A percentile compares a stretch with the other conserved stretches of the same genome.
phyloP scores from a whole-genome alignment of 805 yeast species.

The Myxozyma geophila region DNA sequence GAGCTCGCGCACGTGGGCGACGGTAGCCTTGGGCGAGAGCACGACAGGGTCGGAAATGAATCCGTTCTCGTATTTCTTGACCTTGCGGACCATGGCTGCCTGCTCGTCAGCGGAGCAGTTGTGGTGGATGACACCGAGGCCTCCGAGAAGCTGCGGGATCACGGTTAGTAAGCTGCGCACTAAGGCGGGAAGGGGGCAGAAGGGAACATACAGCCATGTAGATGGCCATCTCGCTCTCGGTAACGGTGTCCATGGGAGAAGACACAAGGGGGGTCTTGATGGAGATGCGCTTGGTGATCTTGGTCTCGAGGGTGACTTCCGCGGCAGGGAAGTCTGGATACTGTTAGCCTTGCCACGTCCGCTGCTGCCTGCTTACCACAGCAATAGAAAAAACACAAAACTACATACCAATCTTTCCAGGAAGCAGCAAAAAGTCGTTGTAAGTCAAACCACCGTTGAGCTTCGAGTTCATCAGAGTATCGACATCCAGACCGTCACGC shows the following conservation, averaged over 20 bases:
- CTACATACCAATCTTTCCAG: slow-evolving; percentile 73
- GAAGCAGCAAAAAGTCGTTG: slow-evolving; percentile 92
- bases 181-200: too few species aligned
- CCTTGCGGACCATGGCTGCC: slow-evolving; percentile 97
- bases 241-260: slow-evolving; percentile 99
- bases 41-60: slow-evolving; percentile 94
- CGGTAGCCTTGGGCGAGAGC: slow-evolving; percentile 73
- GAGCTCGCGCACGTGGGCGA: slow-evolving; percentile 76
- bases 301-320: slow-evolving; percentile 76
- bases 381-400: not conserved
- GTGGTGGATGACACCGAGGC: slow-evolving; percentile 98
- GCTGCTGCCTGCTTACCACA: not conserved
- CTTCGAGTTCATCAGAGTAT: slow-evolving; percentile 85
- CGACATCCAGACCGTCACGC: slow-evolving; percentile 85
- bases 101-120: slow-evolving; percentile 96
- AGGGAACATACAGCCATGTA: slow-evolving; percentile 72
- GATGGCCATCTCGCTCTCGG: slow-evolving; percentile 97
- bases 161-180: not conserved
- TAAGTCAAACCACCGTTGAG: slow-evolving; percentile 95
- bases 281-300: slow-evolving; percentile 87
- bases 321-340: slow-evolving; percentile 71
- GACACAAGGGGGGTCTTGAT: slow-evolving; percentile 94
- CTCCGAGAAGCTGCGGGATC: slow-evolving; percentile 69
- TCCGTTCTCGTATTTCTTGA: slow-evolving; percentile 96
- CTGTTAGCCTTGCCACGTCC: not conserved